Evolutionary conservation across 2,329 filamentous ascomycete genomes (phyloP).

Genomic region (Aureobasidium pullulans): DNA sequence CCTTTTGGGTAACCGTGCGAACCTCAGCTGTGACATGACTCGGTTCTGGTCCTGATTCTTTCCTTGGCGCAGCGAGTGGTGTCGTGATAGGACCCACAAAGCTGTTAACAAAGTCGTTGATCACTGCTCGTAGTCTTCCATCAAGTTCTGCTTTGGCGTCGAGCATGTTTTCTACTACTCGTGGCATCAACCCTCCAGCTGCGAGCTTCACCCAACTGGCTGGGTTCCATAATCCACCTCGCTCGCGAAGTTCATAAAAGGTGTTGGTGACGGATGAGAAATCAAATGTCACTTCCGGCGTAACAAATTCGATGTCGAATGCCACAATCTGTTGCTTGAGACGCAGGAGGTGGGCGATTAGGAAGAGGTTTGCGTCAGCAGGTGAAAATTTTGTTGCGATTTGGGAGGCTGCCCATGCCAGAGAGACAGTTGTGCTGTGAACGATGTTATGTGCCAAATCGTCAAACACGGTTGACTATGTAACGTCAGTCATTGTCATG

Average conservation of each 20-base stretch:
- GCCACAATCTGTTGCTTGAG: constrained; percentile 94
- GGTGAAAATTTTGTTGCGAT: constrained; percentile 59
- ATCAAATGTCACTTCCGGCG: constrained; percentile 58
- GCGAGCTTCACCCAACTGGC: constrained; percentile 51
- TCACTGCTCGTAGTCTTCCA: constrained; percentile 52
- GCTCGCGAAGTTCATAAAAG: constrained; percentile 60
- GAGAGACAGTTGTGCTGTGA: constrained; percentile 76
- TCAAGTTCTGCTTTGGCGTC: constrained; percentile 64
- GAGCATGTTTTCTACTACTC: constrained; percentile 64
- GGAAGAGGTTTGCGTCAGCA: constrained; percentile 78
- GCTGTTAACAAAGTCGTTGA: constrained; percentile 58
- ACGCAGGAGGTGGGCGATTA: constrained; percentile 88
- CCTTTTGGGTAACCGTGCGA: constrained; percentile 49
- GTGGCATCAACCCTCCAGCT: constrained; percentile 49
- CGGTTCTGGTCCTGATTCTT: constrained; percentile 12
- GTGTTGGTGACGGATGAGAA: constrained; percentile 59
- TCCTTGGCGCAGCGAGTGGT: constrained; percentile 29
- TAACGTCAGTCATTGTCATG: constrained; percentile 18
- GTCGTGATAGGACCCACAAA: constrained; percentile 52
- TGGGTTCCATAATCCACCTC: constrained; percentile 59
- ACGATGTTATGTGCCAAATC: constrained; percentile 76
- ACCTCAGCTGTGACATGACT: constrained; percentile 35
- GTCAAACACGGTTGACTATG: constrained; percentile 59
- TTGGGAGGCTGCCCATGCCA: constrained; percentile 62
- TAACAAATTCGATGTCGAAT: constrained; percentile 79